Base-by-base conservation (phyloP, 352 stramenopile species). In the Pythium aquatile region DNA sequence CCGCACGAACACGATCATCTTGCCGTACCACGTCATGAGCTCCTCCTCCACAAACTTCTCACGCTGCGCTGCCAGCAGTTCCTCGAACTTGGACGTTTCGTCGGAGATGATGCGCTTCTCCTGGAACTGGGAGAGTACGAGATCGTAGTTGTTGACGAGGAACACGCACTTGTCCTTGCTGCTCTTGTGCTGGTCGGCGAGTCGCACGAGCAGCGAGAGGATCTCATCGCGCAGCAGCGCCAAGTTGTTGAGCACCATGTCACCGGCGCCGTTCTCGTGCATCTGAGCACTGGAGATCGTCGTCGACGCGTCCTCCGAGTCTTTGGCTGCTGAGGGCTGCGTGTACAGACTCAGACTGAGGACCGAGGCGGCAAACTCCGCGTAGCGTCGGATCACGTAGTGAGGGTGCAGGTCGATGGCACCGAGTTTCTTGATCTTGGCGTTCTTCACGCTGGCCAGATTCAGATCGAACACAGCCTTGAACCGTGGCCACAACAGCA, bases 1-100 rank as follows among this genome's bases (percentile, higher is more conserved):
- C 42, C 97, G 91, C 30, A 99, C 96, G 79, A 99, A 99, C n/a
- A 89, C 84, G 68, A 99, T 98, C 61, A 99, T 91, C 67, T 96
- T 94, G 16, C 85, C 94, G 81, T 98, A 98, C 58, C 83, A 94
- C n/a, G 83, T 81, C 63, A 88, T 73, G 20, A 98, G 77, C 75
- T 98, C 96, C 73, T 98, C 94, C 68, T 99, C 97, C 5, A 99
- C 97, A 85, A 99, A 99, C 53, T 94, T 84, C 63, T 99, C 97
- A 29, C 96, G 85, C 72, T 99, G 93, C 16, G 83, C 73, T 10
- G 92, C 84, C 13, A 99, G 80, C 32, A 98, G 63, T 53, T 98
- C 95, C 28, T 98, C 92, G 66, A 99, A 98, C 48, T 91, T 91
- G 55, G 88, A 90, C 2, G 97, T 92, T 69, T 99, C 97, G 53